Evolutionary conservation across 2,329 filamentous ascomycete species (phyloP).

Genomic region (Ascosphaera aggregata): DNA sequence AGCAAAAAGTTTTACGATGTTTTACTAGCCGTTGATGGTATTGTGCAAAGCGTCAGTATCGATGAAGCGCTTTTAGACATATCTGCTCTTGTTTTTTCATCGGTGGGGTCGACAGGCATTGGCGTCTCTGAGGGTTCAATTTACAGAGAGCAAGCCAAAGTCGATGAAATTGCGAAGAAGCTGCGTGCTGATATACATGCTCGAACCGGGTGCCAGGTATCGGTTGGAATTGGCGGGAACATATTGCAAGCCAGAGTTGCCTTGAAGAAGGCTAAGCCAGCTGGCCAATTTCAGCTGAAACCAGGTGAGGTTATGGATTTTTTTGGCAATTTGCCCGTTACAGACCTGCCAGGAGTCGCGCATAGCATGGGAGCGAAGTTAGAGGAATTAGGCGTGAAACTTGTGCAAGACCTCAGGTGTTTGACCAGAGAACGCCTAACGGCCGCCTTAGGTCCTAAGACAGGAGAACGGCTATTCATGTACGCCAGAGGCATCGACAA

Average conservation of each 20-base stretch:
- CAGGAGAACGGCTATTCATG: conserved; percentile 71
- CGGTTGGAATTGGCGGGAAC: conserved; percentile 77
- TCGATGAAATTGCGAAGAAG: conserved; percentile 41
- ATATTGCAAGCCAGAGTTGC: conserved; percentile 83
- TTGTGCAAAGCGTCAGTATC: conserved; percentile 89
- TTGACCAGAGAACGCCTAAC: conserved; percentile 53
- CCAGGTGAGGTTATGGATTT: conserved; percentile 57
- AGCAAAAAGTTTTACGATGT: conserved; percentile 72
- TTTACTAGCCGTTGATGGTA: conserved; percentile 53
- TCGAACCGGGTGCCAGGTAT: conserved; percentile 67
- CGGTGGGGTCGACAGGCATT: conserved; percentile 41
- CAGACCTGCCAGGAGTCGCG: conserved; percentile 76
- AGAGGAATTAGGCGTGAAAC: conserved; percentile 61
- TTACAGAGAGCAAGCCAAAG: conserved; percentile 56
- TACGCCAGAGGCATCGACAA: conserved; percentile 76
- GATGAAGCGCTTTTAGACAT: conserved; percentile 85
- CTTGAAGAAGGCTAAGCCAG: conserved; percentile 76
- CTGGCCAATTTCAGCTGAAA: conserved; percentile 72
- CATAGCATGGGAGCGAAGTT: conserved; percentile 71
- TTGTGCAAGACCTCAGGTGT: conserved; percentile 62
- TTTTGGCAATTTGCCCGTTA: conserved; percentile 53
- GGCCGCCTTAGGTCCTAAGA: conserved; percentile 65
- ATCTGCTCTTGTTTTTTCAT: conserved; percentile 42
- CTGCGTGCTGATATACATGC: conserved; percentile 48
- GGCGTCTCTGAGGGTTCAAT: conserved; percentile 43